Conservation (phyloP, 208 protist genomes). For the Leishmania lainsoni region DNA sequence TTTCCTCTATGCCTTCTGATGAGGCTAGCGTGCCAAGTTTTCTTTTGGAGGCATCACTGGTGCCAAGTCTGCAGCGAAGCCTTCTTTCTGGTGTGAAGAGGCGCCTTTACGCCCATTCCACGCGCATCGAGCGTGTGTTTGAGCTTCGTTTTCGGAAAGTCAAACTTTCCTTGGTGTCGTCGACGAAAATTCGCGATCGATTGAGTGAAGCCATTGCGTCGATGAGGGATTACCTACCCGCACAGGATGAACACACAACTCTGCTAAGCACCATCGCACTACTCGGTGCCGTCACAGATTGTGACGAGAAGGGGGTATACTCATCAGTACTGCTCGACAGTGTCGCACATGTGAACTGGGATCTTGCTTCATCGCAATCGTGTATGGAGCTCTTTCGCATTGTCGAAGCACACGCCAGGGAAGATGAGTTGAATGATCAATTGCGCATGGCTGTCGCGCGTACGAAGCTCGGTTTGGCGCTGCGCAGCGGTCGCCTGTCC, state of each 20-base stretch:
- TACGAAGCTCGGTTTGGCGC: constrained; percentile 55
- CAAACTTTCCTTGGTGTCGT: constrained; percentile 29
- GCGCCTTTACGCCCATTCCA: neutral
- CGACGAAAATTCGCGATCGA: constrained; percentile 54
- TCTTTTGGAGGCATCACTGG: constrained; percentile 11
- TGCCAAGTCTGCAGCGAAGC: neutral
- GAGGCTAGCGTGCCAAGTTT: constrained; percentile 17
- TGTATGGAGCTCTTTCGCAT: constrained; percentile 68
- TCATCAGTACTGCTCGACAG: constrained; percentile 53
- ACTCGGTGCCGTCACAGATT: constrained; percentile 31
- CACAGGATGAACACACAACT: constrained; percentile 23
- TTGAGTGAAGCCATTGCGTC: constrained; percentile 45
- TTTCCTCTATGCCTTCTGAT: neutral
- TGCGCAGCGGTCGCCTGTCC: constrained; percentile 63
- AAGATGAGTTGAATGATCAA: constrained; percentile 18
- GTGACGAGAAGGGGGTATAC: constrained; percentile 31
- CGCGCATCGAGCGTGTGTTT: constrained; percentile 18
- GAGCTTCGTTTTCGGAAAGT: constrained; percentile 24
- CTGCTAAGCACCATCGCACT: constrained; percentile 47
- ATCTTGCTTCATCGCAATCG: constrained; percentile 38
- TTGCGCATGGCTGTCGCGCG: constrained; percentile 30
- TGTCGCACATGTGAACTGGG: constrained; percentile 42
- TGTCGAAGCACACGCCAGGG: constrained; percentile 37
- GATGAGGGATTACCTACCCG: constrained; percentile 42
- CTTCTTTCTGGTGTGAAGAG: constrained; percentile 3